Conservation (phyloP, 2,329 filamentous ascomycete species). For the Plectosphaerella cucumerina region DNA sequence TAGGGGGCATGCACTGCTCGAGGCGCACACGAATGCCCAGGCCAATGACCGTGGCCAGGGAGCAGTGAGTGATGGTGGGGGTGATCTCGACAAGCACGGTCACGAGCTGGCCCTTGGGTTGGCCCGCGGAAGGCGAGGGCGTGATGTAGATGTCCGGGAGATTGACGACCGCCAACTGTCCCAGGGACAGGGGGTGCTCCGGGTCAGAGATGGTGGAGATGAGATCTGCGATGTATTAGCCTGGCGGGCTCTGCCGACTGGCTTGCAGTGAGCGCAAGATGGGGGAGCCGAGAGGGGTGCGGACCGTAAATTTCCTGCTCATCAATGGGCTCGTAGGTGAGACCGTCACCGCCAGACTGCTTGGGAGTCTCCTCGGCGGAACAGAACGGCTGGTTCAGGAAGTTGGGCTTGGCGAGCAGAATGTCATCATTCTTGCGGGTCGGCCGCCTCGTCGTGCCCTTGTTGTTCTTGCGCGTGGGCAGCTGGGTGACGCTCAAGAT, state of each 20-base stretch:
- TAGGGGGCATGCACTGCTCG: slow-evolving; percentile 84
- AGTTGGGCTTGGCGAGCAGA: slow-evolving; percentile 41
- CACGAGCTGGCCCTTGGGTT: slow-evolving; percentile 51
- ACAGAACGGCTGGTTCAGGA: slow-evolving; percentile 33
- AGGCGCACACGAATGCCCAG: slow-evolving; percentile 87
- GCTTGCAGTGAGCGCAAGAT: not conserved
- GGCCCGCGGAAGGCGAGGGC: slow-evolving; percentile 55
- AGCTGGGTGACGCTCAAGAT: slow-evolving; percentile 86
- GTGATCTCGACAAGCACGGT: slow-evolving; percentile 85
- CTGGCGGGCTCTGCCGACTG: slow-evolving; percentile 6
- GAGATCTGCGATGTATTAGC: slow-evolving; percentile 60
- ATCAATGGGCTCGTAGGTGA: slow-evolving; percentile 78
- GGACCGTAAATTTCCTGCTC: slow-evolving; percentile 94
- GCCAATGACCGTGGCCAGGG: slow-evolving; percentile 91
- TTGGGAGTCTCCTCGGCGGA: slow-evolving; percentile 26
- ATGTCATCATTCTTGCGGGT: slow-evolving; percentile 38
- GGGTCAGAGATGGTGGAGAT: slow-evolving; percentile 94
- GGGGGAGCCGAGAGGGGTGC: not conserved
- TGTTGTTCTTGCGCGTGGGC: slow-evolving; percentile 65
- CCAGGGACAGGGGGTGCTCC: slow-evolving; percentile 91
- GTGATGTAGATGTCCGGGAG: slow-evolving; percentile 86
- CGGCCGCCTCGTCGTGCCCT: slow-evolving; percentile 28
- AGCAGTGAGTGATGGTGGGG: slow-evolving; percentile 95
- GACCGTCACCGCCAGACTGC: slow-evolving; percentile 31
- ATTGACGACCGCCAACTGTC: slow-evolving; percentile 90